Base-by-base conservation (phyloP, 345 rosid genomes). In the Eucalyptus cladocalyx region DNA sequence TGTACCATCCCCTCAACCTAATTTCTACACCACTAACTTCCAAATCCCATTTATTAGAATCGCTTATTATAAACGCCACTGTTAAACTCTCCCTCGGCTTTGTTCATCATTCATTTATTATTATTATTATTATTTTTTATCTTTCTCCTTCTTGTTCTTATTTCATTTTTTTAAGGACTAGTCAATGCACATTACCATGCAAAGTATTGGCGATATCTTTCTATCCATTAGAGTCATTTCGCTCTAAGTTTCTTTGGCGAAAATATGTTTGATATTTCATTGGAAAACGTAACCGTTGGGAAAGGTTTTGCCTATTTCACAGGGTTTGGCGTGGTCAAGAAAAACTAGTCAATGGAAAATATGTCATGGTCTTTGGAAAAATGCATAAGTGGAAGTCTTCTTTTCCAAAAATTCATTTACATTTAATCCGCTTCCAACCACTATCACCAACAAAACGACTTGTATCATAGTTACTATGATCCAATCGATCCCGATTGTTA, bases 1-100 rank as follows among this genome's bases (percentile, higher is more conserved):
- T 51, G 81, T 50, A 89, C 91, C 94, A 89, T 90, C 89, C 90
- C 89, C 50, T 13, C 43, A 89, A 86, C 72, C 80, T 72, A 47
- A 89, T 89, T 89, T 91, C 85, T 50, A 43, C 28, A 13, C 88
- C 88, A 86, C 81, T 47, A 60, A 32, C 90, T 34, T 7, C 83
- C 42, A 47, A 86, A 62, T 40, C 49, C 40, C 72, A 53, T 53
- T 87, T 87, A 87, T 87, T 87, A 40, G 49, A 21, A 40, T 37
- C 47, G 47, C 85, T 40, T 21, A 6, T 76, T 40, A 76, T 76
- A 76, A 76, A 21, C 30, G 28, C 83, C 30, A 37, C 47, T 14
- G 47, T 21, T 19, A 76, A 76, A 76, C 45, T 76, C 83, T 72
- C 7, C 81, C 81, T 72, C 19, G 28, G 81, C 45, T 60, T 87